Evolutionary conservation across 2,329 filamentous ascomycete genomes (phyloP).

Genomic region (Trichoderma lentiforme): DNA sequence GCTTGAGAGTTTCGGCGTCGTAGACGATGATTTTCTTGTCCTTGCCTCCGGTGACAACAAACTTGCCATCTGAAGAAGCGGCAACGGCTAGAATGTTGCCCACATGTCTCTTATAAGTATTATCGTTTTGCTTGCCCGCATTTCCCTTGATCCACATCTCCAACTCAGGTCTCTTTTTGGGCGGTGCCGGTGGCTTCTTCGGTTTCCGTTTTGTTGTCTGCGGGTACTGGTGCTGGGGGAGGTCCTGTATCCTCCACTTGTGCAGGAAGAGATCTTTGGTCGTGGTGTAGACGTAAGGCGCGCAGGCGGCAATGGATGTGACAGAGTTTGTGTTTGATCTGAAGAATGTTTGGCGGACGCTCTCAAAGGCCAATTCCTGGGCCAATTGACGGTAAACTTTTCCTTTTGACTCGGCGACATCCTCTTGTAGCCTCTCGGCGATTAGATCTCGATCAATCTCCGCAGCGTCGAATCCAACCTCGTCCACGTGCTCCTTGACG

Average conservation of each 20-base stretch:
- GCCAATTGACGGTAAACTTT: slow-evolving; percentile 81
- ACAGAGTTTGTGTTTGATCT: slow-evolving; percentile 73
- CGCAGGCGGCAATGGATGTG: slow-evolving; percentile 74
- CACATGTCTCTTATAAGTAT: slow-evolving; percentile 71
- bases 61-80: slow-evolving; percentile 85
- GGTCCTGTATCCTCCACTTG: slow-evolving; percentile 81
- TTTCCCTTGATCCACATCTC: slow-evolving; percentile 62
- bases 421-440: slow-evolving; percentile 84
- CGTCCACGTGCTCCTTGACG: slow-evolving; percentile 77
- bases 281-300: slow-evolving; percentile 82
- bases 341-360: slow-evolving; percentile 68
- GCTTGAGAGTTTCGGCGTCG: slow-evolving; percentile 74
- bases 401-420: slow-evolving; percentile 88
- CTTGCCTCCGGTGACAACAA: slow-evolving; percentile 82
- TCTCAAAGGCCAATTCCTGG: slow-evolving; percentile 64
- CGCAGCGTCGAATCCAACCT: slow-evolving; percentile 83
- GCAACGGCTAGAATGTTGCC: slow-evolving; percentile 79
- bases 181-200: slow-evolving; percentile 56
- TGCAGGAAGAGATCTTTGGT: slow-evolving; percentile 80
- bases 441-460: slow-evolving; percentile 92
- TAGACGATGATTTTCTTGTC: slow-evolving; percentile 85
- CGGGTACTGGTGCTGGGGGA: slow-evolving; percentile 57
- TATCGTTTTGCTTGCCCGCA: slow-evolving; percentile 57
- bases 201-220: slow-evolving; percentile 57
- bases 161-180: slow-evolving; percentile 60